Percentiles rank a stretch among this genome's conserved stretches.
Conservation (phyloP, 1,284 basidiomycete species). For the Austroboletus niveus region DNA sequence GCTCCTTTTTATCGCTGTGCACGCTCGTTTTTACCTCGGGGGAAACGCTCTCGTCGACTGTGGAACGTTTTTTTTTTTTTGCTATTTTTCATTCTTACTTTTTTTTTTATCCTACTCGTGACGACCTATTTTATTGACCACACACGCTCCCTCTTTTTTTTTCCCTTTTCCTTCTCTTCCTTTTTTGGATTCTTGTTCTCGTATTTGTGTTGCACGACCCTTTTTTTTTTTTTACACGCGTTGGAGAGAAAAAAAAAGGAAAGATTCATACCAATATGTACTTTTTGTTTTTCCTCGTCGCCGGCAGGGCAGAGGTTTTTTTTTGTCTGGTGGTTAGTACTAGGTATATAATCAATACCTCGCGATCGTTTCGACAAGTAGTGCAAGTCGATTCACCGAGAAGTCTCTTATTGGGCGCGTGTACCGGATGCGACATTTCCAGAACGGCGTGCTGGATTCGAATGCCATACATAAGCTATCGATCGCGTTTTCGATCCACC, state of each 20-base stretch:
- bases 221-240: slow-evolving; percentile 1
- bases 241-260: neutral
- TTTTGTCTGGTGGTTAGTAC: too few relatives aligned
- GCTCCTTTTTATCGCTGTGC: slow-evolving; percentile 19
- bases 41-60: slow-evolving; percentile 8
- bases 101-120: slow-evolving; percentile 8
- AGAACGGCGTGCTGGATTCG: too few relatives aligned
- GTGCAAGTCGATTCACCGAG: too few relatives aligned
- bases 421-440: too few relatives aligned
- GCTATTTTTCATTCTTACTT: neutral
- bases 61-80: slow-evolving; percentile 2
- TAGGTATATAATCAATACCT: too few relatives aligned
- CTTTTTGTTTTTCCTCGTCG: too few relatives aligned
- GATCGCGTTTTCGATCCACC: too few relatives aligned
- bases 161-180: slow-evolving; percentile 9
- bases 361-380: too few relatives aligned
- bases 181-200: neutral
- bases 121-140: slow-evolving; percentile 24
- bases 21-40: slow-evolving; percentile 20
- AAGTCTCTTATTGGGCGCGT: too few relatives aligned
- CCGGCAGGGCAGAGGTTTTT: too few relatives aligned
- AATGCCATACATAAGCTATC: too few relatives aligned
- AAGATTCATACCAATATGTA: too few relatives aligned
- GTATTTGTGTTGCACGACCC: slow-evolving; percentile 1
- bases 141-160: slow-evolving; percentile 5